Conservation (phyloP, 2,329 filamentous ascomycete species). For the Botrytis deweyae region DNA sequence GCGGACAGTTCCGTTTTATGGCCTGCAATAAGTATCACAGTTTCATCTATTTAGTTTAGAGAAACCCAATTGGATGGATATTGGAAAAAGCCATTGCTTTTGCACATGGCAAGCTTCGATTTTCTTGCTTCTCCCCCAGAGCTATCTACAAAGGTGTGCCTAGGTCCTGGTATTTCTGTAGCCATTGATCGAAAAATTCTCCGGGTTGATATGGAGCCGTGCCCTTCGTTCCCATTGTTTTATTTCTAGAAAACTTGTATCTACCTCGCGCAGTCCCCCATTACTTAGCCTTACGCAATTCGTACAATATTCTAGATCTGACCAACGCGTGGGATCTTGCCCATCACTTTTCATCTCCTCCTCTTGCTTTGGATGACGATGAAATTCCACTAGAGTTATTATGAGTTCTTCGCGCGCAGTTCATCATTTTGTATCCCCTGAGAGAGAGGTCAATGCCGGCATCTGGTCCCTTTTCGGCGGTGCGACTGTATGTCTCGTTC, state of each 20-base stretch:
- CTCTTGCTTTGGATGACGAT: not conserved
- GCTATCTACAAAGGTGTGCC: not conserved
- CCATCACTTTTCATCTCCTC: not conserved
- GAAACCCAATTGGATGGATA: not conserved
- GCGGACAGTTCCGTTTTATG: not conserved
- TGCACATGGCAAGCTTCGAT: not conserved
- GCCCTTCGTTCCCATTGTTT: conserved; percentile 7
- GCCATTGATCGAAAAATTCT: not conserved
- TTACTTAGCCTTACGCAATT: not conserved
- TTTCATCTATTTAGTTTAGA: not conserved
- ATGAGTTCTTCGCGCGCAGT: conserved; percentile 25
- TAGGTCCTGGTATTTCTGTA: not conserved
- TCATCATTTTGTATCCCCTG: conserved; percentile 26
- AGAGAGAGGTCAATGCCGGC: conserved; percentile 27
- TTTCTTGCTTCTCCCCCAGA: conserved; percentile 11
- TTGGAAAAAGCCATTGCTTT: not conserved
- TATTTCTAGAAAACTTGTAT: conserved; percentile 15
- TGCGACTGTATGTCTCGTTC: conserved; percentile 26
- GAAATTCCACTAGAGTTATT: not conserved
- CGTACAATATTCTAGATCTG: not conserved
- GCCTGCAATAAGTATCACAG: conserved; percentile 3
- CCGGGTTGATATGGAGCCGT: conserved; percentile 3
- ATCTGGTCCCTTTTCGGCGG: conserved; percentile 29
- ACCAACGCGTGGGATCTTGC: conserved; percentile 7
- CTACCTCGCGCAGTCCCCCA: not conserved